These are phyloP conservation scores for Colletotrichum tropicale DNA, from an alignment of 2,329 filamentous ascomycete species.

Conservation along the genomic window DNA sequence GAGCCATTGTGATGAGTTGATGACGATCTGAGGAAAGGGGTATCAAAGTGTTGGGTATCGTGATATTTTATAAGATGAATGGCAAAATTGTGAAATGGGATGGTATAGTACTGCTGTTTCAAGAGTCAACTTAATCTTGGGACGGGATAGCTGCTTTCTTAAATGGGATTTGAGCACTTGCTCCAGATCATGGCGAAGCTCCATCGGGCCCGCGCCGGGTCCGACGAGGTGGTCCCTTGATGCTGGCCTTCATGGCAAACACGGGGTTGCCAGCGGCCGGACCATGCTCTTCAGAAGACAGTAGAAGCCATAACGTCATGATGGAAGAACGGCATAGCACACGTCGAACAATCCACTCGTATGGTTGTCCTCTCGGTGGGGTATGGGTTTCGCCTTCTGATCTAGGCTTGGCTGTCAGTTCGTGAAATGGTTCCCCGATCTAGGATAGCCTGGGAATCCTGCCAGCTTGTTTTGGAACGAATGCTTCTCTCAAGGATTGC, in stretches of 20 bases:
- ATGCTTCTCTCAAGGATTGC: background rate
- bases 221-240: background rate
- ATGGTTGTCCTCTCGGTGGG: background rate
- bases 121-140: background rate
- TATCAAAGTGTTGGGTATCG: background rate
- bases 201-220: constrained; percentile 9
- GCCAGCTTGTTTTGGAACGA: background rate
- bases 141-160: background rate
- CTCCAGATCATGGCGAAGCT: background rate
- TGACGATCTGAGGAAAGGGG: background rate
- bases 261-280: background rate
- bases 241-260: background rate
- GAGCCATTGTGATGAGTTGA: constrained; percentile 31
- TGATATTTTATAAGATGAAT: background rate
- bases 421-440: constrained; percentile 2
- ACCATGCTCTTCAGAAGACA: background rate
- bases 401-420: background rate
- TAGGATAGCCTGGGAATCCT: background rate
- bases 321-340: background rate
- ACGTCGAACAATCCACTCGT: background rate
- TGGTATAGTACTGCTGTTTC: background rate
- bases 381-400: background rate
- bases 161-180: background rate
- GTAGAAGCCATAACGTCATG: constrained; percentile 18
- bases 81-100: background rate